Base-by-base conservation (phyloP, 108 stramenopile genomes). In the Pseudonitzschia delicatissima region DNA sequence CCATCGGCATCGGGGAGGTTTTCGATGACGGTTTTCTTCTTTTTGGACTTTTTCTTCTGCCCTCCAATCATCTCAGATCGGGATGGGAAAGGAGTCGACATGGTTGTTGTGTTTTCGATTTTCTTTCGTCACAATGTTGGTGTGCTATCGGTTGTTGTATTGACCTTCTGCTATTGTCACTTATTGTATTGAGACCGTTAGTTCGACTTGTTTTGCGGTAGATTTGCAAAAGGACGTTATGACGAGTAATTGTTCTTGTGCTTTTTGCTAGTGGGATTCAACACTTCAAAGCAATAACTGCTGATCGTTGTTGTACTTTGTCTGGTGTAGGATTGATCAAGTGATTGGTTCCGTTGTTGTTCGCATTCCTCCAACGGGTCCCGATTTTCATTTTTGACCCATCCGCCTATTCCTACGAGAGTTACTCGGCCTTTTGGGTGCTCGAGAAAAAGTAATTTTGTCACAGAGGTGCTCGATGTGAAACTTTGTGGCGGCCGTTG, bases 11-110 rank as follows among this genome's bases (percentile, higher is more conserved):
- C 11, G 9, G 60, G 60, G 20, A 61, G 37, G 12, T 61, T 61
- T 25, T 61, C 60, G 37, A 61, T 61, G 13, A 61, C 40, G n/a
- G 36, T 1, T 42, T 36, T 35, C 12, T 61, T 61, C 37, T 4
- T 26, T 15, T 18, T 42, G 1, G 18, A 13, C 34, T 61, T 60
- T 34, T 35, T 60, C 18, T 60, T 37, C 36, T 57, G 5, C 6
- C 23, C 49, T 8, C 23, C 49, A 17, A 18, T 50, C 11, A 11
- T 11, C 37, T 39, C 37, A 6, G 37, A 39, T 39, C 11, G 6
- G 37, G 37, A 11, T 39, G 37, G 37, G 11, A 39, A 6, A 11
- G 37, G 11, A 39, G 37, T 6, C 11, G 37, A 6, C 37, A 39
- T 39, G 6, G 37, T 39, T 11, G 6, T 8, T 39, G 37, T 8